Conservation (phyloP, 169 alveolate genomes). For the Amoebophrya sp. region DNA sequence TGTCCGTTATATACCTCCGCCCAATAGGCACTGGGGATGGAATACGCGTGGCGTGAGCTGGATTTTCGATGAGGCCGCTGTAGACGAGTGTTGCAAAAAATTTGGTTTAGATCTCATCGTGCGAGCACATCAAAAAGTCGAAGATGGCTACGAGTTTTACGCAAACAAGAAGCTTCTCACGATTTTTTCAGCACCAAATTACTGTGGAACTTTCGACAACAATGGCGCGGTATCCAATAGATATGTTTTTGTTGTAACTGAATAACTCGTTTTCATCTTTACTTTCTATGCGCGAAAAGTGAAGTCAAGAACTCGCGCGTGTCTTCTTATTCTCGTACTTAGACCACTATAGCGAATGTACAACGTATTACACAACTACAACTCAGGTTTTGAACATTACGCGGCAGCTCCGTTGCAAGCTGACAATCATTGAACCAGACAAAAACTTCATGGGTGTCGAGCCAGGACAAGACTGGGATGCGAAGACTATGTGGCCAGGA, state of each 20-base stretch:
- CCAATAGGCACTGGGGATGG: conserved; percentile 57
- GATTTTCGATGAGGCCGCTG: conserved; percentile 63
- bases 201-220: conserved; percentile 60
- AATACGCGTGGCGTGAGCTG: conserved; percentile 70
- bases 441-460: background rate
- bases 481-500: background rate
- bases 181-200: conserved; percentile 94
- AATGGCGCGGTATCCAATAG: background rate
- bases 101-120: conserved; percentile 67
- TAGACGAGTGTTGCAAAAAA: conserved; percentile 45
- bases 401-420: background rate
- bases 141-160: conserved; percentile 81
- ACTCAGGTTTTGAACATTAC: background rate
- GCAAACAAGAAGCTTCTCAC: conserved; percentile 77
- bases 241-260: background rate
- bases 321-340: background rate
- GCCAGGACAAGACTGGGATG: background rate
- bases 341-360: background rate
- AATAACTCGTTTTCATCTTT: background rate
- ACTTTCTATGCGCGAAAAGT: too few relatives aligned
- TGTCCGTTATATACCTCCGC: background rate
- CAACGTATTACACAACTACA: background rate
- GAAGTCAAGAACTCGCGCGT: too few relatives aligned
- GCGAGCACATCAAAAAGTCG: conserved; percentile 76
- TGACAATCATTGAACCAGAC: background rate